Base-by-base conservation (phyloP, 1,284 basidiomycete species). In the Heterobasidion occidentale region DNA sequence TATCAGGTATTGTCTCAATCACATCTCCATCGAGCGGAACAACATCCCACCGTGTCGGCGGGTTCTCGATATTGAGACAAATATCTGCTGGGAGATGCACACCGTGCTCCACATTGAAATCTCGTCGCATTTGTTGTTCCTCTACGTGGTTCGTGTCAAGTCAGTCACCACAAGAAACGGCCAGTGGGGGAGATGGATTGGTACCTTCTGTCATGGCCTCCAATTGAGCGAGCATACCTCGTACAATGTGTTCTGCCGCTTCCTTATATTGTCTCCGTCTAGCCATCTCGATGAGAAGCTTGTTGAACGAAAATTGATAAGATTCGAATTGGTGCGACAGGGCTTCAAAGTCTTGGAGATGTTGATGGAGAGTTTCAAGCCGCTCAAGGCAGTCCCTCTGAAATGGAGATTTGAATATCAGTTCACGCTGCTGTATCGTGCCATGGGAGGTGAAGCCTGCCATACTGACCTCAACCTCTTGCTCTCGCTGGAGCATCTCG, bases 51-150 rank as follows among this genome's bases (percentile, higher is more conserved):
- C 74, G 74, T 45, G 86, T 88, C 7, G 89, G 90, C 15, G 77
- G 68, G 63, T 90, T 87, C 60, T 80, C 80, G 52, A 90, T 81
- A 58, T 78, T 86, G 9, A 89, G 70, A 66, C 88, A 91, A 45
- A 92, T 76, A 63, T 92, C 89, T 59, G 83, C 78, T 1, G 90
- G 89, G 2, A 92, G 76, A 64, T 86, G 80, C 15, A 76, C 76
- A 0, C 88, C 88, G 56, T 91, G 81, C 54, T 83, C 80, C 2
- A 73, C 72, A 60, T 88, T 87, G 68, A 92, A 92, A n/a, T 76
- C 76, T 51, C 78, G 76, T 47, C 90, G 77, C 9, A 79, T 66
- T 56, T 74, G 72, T 19, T 76, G 76, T 66, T 92, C 90, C 71
- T 89, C 89, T 92, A 27, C 27, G 27, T 5, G 27, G 27, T 27